Percentiles rank a stretch among this genome's conserved stretches.
Conservation (phyloP, 2,329 filamentous ascomycete species). For the Apiospora arundinis region DNA sequence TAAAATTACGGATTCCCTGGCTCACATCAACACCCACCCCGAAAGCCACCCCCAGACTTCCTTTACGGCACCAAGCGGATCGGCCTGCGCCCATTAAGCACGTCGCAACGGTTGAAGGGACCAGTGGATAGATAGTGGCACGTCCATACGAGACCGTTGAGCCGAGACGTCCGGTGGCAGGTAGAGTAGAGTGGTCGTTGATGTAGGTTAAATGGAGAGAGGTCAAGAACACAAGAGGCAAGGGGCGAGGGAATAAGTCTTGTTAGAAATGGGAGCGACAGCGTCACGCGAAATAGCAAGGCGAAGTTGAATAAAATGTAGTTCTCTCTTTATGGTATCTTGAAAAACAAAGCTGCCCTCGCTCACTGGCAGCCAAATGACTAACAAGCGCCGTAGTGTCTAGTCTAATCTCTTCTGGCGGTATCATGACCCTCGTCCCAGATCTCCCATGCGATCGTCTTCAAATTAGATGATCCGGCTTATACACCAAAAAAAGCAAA, state of each 20-base stretch:
- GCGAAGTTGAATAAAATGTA: neutral
- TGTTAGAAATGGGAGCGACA: too few relatives aligned
- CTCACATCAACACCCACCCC: neutral
- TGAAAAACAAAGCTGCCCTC: conserved; percentile 17
- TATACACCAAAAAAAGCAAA: neutral
- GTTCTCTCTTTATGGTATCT: conserved; percentile 11
- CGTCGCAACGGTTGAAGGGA: neutral
- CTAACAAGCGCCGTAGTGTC: conserved; percentile 1
- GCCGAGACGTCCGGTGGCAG: neutral
- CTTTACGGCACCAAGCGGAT: neutral
- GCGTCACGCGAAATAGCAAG: neutral
- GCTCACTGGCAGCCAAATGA: conserved; percentile 17
- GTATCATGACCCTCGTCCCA: neutral
- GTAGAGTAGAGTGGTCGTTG: too few relatives aligned
- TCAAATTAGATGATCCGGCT: conserved; percentile 20
- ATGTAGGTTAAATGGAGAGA: neutral
- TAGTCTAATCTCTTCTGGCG: neutral
- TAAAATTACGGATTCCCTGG: neutral
- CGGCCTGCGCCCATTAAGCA: neutral
- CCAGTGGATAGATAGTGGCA: neutral
- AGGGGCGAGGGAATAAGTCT: neutral
- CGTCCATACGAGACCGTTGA: neutral
- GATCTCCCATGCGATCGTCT: conserved; percentile 23
- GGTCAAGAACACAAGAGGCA: neutral
- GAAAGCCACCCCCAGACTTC: conserved; percentile 1